Percentiles rank a stretch among this genome's conserved stretches.
phyloP scores from a whole-genome alignment of 2,329 filamentous ascomycete genomes.

The Coccinonectria pachysandricola region DNA sequence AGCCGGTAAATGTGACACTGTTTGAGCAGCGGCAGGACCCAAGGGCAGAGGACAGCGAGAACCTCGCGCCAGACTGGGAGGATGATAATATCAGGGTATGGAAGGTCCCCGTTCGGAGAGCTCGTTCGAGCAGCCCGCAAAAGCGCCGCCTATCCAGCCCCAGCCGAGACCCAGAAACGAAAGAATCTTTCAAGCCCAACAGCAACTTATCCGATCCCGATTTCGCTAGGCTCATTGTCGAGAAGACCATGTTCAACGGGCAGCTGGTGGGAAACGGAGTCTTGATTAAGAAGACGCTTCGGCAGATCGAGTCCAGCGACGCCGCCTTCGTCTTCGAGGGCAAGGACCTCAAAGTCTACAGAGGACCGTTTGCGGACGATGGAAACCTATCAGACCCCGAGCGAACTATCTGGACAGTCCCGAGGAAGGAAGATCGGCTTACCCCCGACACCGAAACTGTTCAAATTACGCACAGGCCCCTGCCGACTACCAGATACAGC shows the following conservation, averaged over 20 bases:
- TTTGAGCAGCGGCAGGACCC: slow-evolving; percentile 52
- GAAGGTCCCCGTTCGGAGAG: slow-evolving; percentile 51
- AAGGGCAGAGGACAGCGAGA: slow-evolving; percentile 16
- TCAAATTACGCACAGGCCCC: slow-evolving; percentile 18
- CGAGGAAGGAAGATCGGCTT: slow-evolving; percentile 6
- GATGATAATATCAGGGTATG: slow-evolving; percentile 76
- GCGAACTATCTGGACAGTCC: slow-evolving; percentile 20
- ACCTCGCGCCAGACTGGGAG: slow-evolving; percentile 53
- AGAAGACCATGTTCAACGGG: slow-evolving; percentile 27
- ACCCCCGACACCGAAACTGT: slow-evolving; percentile 6
- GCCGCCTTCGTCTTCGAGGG: slow-evolving; percentile 50
- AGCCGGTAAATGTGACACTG: slow-evolving; percentile 62
- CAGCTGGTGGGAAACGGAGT: slow-evolving; percentile 13
- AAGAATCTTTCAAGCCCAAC: slow-evolving; percentile 9
- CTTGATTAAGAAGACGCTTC: slow-evolving; percentile 17
- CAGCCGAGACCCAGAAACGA: slow-evolving; percentile 4
- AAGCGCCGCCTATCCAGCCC: slow-evolving; percentile 23
- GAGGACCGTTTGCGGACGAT: slow-evolving; percentile 40
- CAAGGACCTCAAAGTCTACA: slow-evolving; percentile 58
- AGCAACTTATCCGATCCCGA: slow-evolving; percentile 19
- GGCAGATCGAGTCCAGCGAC: slow-evolving; percentile 20
- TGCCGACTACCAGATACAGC: slow-evolving; percentile 60
- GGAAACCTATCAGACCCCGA: slow-evolving; percentile 12
- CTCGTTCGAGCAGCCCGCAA: slow-evolving; percentile 23
- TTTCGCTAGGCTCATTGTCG: slow-evolving; percentile 22